Evolutionary conservation across 2,329 filamentous ascomycete genomes (phyloP), one percentile per base, ranked within the genome.

Genomic region (Hortaea werneckii): DNA sequence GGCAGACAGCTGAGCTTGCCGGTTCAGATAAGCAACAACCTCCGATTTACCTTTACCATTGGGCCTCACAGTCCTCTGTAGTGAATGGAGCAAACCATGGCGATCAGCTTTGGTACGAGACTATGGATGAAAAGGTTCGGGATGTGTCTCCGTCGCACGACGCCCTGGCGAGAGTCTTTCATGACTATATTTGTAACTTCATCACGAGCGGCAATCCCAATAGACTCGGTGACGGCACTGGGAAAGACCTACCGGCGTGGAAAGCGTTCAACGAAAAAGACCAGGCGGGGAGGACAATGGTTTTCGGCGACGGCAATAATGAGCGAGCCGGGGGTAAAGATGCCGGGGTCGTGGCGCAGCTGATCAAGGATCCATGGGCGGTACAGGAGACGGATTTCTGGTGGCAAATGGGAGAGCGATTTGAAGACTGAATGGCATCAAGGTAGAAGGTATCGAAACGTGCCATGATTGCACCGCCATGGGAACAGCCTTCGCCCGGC

Each of bases 301-400:
- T 82, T 3, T 83, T 83, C 61, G 79, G 78, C 2, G 56, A 68
- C 35, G 78, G 76, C 2, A 82, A 82, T 53, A 70, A 79, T 52
- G 78, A 82, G 64, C 60, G 52, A 57, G 66, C 50, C 54, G 71
- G 50, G 42, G 62, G 60, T 0, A 52, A 44, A 30, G 58, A 57
- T 20, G 55, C 46, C 8, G 79, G 76, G 1, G 58, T 64, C 2
- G 65, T 73, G 1, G 74, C 70, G 0, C 57, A 68, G 45, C 62
- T 72, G 44, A 51, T 62, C 42, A 45, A 58, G 70, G 64, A 75
- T 67, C 20, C 60, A 4, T 65, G 66, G 48, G 73, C 76, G 49
- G 63, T 62, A 44, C 60, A 68, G 42, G 71, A 77, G 55, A 79
- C 75, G 54, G 60, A 65, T 9, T 83, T 79, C 59, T 84, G 80